Base-by-base conservation (phyloP, 73 alveolate species). In the Symbiodinium pilosum region DNA sequence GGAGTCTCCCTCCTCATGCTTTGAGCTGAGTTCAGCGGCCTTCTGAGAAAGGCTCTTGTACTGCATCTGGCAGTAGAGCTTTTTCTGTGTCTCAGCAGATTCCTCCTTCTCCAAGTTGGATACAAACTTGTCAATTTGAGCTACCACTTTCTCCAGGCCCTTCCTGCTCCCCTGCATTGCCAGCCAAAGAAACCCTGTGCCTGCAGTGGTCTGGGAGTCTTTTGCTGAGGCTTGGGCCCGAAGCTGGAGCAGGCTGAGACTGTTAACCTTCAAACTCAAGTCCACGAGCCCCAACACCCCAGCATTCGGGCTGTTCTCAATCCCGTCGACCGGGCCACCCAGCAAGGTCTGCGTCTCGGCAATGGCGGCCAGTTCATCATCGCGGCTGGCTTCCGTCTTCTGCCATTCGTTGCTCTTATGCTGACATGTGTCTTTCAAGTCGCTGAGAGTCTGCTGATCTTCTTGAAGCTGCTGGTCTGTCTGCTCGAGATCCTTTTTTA, bases 11-110 rank as follows among this genome's bases (percentile, higher is more conserved):
- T 64, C 81, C 81, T 64, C 81, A 28, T 20, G 81, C 38, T 64
- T 64, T 64, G 81, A 64, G 81, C 81, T 64, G 81, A 28, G 81
- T 64, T 64, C 81, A 30, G 81, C 81, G 6, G 81, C 81, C 81
- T 64, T 34, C 81, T 28, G 41, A 2, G 38, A 32, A 32, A 64
- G 38, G 30, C 81, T 28, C 39, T n/a, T 2, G 38, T 64, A 64
- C 81, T 64, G 81, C 34, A 38, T 38, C 81, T 64, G 32, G 81
- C 81, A 64, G 12, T 64, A 30, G 30, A 64, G 81, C 81, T 64
- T 64, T 38, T 64, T 64, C 81, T 64, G 81, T 38, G 24, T 28
- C 81, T 64, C 81, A 1, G 81, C 24, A 14, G 34, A 9, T 28
- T 64, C 81, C 81, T 64, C 81, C 81, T 64, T 64, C 41, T 34